Conservation (phyloP, 352 stramenopile species). For the Pythium periplocum region DNA sequence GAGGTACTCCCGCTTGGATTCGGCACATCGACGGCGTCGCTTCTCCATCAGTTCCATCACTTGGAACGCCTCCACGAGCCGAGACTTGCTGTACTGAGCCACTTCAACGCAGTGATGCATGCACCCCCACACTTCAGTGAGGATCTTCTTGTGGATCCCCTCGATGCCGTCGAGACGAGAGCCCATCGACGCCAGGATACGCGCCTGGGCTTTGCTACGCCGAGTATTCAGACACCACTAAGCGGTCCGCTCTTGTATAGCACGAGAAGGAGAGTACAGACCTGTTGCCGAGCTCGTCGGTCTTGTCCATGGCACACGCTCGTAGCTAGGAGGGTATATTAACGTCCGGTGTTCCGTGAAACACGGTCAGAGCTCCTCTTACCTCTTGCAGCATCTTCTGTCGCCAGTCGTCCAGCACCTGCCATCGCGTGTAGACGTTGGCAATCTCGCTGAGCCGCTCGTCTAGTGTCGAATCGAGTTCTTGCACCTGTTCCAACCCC, state of each 20-base stretch:
- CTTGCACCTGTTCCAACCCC: conserved; percentile 15
- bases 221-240: too few species aligned
- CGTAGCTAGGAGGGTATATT: conserved; percentile 30
- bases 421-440: conserved; percentile 61
- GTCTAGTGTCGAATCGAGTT: conserved; percentile 40
- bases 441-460: conserved; percentile 43
- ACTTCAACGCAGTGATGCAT: conserved; percentile 83
- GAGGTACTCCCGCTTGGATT: conserved; percentile 62
- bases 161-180: conserved; percentile 62
- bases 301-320: conserved; percentile 47
- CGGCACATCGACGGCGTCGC: conserved; percentile 38
- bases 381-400: conserved; percentile 83
- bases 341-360: not conserved
- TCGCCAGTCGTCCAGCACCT: conserved; percentile 72
- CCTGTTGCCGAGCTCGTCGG: conserved; percentile 69
- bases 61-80: conserved; percentile 62
- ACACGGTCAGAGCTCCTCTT: not conserved
- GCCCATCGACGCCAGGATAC: conserved; percentile 63
- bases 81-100: conserved; percentile 64
- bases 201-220: conserved; percentile 54
- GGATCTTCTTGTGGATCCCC: conserved; percentile 50
- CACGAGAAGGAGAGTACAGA: conserved; percentile 10
- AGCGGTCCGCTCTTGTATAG: too few species aligned
- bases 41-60: conserved; percentile 75
- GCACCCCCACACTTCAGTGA: conserved; percentile 71